Evolutionary conservation across 495 filamentous ascomycete genomes (phyloP).

Genomic region (Paragyromitra xinjiangensis): DNA sequence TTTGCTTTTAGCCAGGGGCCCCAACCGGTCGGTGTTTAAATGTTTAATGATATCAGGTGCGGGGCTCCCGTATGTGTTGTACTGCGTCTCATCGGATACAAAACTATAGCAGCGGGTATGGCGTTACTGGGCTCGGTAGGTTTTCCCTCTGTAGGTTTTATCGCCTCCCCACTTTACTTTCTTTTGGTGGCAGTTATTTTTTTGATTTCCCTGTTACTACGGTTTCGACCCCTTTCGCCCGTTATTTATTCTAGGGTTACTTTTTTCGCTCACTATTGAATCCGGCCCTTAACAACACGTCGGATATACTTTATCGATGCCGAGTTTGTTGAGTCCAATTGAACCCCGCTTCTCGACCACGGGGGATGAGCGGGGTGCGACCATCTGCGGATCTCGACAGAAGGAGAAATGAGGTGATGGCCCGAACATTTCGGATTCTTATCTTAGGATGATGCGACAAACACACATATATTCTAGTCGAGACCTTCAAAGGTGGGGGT

Average conservation of each 20-base stretch:
- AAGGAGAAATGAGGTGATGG: constrained; percentile 13
- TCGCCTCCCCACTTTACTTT: constrained; percentile 4
- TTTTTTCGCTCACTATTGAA: constrained; percentile 11
- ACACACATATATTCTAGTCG: background rate
- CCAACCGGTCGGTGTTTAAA: constrained; percentile 24
- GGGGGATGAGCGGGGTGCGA: constrained; percentile 25
- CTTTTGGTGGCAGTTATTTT: background rate
- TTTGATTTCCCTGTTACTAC: constrained; percentile 6
- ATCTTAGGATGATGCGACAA: constrained; percentile 23
- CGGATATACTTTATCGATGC: constrained; percentile 28
- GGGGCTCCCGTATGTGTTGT: constrained; percentile 44
- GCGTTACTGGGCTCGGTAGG: constrained; percentile 23
- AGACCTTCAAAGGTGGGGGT: constrained; percentile 12
- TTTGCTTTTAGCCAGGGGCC: constrained; percentile 42
- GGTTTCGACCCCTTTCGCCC: background rate
- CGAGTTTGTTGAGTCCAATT: constrained; percentile 19
- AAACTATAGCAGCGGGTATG: constrained; percentile 36
- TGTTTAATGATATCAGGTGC: constrained; percentile 46
- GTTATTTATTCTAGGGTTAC: background rate
- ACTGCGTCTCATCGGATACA: constrained; percentile 28
- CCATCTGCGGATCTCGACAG: constrained; percentile 17
- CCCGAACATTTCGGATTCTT: background rate
- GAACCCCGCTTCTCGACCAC: constrained; percentile 41
- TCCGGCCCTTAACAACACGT: background rate
- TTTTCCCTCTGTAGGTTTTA: constrained; percentile 29